A percentile compares a stretch with the other conserved stretches of the same genome.
Evolutionary conservation across 495 filamentous ascomycete species (phyloP).

Genomic region (Rusavskia elegans): DNA sequence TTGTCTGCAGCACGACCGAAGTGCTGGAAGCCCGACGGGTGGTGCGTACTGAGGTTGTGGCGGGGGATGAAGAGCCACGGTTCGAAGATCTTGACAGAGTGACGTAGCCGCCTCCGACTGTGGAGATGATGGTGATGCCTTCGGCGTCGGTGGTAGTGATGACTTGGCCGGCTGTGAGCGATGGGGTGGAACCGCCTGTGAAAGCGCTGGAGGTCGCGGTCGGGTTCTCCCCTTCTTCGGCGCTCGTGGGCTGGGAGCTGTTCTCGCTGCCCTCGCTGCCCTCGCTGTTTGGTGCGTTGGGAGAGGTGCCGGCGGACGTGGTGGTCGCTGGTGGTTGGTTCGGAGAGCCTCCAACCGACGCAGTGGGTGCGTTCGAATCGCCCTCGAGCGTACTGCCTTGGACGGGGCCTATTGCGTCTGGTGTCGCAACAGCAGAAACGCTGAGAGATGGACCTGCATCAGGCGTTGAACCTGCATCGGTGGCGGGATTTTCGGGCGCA

Average conservation of each 20-base stretch:
- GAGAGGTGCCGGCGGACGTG: slow-evolving; percentile 6
- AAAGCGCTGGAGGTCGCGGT: slow-evolving; percentile 6
- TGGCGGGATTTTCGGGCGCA: neutral
- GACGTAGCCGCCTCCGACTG: slow-evolving; percentile 12
- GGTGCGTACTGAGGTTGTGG: slow-evolving; percentile 18
- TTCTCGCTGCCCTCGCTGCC: neutral
- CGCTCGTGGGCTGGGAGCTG: neutral
- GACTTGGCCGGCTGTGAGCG: slow-evolving; percentile 10
- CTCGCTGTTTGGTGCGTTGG: slow-evolving; percentile 7
- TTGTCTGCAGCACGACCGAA: slow-evolving; percentile 24
- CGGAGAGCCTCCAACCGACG: neutral
- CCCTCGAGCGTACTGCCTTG: slow-evolving; percentile 4
- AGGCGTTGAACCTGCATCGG: neutral
- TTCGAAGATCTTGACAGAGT: slow-evolving; percentile 3
- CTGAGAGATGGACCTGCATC: neutral
- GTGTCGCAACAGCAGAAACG: neutral
- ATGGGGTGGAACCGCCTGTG: slow-evolving; percentile 2
- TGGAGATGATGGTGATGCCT: slow-evolving; percentile 10
- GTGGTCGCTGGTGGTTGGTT: neutral
- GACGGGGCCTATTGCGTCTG: slow-evolving; percentile 7
- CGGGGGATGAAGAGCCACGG: slow-evolving; percentile 14
- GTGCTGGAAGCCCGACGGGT: slow-evolving; percentile 15
- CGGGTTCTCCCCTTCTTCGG: slow-evolving; percentile 4
- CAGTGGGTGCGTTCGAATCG: slow-evolving; percentile 3
- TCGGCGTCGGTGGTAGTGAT: slow-evolving; percentile 11